Conservation (phyloP, 441 rosid species). For the Euphorbia corollata region DNA sequence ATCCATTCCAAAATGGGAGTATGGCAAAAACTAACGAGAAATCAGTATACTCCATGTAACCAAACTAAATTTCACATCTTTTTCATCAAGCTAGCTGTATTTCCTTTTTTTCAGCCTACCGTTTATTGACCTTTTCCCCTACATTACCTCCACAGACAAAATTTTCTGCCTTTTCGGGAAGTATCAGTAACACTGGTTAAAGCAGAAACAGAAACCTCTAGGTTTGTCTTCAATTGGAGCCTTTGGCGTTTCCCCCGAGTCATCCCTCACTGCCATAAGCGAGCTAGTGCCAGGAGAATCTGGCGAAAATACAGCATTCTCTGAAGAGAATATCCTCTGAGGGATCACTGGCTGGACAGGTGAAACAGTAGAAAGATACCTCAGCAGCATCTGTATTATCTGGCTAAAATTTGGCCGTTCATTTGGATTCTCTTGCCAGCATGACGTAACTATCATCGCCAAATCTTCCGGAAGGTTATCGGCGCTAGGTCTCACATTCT, state of each 20-base stretch:
- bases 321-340: slow-evolving; percentile 40
- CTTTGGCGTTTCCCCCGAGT: too few relatives aligned
- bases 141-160: slow-evolving; percentile 14
- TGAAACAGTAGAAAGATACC: slow-evolving; percentile 46
- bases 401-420: slow-evolving; percentile 71
- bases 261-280: slow-evolving; percentile 38
- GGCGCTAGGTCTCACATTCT: slow-evolving; percentile 88
- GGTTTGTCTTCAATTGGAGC: slow-evolving; percentile 31
- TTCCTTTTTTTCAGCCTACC: slow-evolving; percentile 12
- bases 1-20: slow-evolving; percentile 8
- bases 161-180: slow-evolving; percentile 11
- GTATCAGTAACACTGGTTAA: slow-evolving; percentile 51
- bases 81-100: slow-evolving; percentile 7
- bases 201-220: slow-evolving; percentile 60
- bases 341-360: slow-evolving; percentile 53
- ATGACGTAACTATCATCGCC: slow-evolving; percentile 66
- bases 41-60: slow-evolving; percentile 14
- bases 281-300: slow-evolving; percentile 87
- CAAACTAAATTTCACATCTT: slow-evolving; percentile 17
- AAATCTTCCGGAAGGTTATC: slow-evolving; percentile 66
- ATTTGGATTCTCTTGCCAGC: slow-evolving; percentile 93
- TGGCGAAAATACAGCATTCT: slow-evolving; percentile 62
- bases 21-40: slow-evolving; percentile 5
- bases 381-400: slow-evolving; percentile 77
- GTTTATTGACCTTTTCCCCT: slow-evolving; percentile 22